Evolutionary conservation across 2,329 filamentous ascomycete genomes (phyloP).

Genomic region (Aureobasidium sp.): DNA sequence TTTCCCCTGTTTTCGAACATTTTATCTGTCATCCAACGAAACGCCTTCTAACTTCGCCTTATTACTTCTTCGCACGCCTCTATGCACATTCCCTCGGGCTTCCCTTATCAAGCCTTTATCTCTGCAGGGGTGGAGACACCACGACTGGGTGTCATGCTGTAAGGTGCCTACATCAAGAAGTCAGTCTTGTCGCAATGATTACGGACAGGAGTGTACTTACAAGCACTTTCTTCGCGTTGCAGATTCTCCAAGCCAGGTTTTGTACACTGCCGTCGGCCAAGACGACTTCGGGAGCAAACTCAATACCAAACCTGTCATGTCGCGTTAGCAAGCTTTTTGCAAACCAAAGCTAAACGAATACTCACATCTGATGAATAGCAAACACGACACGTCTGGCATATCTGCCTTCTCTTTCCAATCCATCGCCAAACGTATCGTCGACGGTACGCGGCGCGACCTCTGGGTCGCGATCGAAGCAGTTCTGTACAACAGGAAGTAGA

Average conservation of each 20-base stretch:
- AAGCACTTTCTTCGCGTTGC: conserved; percentile 90
- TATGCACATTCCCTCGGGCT: not conserved
- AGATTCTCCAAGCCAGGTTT: conserved; percentile 90
- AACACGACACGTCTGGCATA: conserved; percentile 88
- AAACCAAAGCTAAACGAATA: conserved; percentile 3
- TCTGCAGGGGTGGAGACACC: conserved; percentile 28
- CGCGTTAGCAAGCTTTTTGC: too few relatives aligned
- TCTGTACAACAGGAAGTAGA: conserved; percentile 75
- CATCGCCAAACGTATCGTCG: conserved; percentile 75
- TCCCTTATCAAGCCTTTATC: not conserved
- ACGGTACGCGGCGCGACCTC: conserved; percentile 77
- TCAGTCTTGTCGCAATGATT: not conserved
- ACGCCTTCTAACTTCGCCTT: not conserved
- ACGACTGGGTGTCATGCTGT: conserved; percentile 41
- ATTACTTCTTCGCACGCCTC: not conserved
- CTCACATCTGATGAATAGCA: conserved; percentile 84
- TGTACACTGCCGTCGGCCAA: conserved; percentile 83
- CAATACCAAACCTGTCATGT: conserved; percentile 62
- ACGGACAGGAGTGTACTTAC: conserved; percentile 47
- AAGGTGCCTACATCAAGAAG: conserved; percentile 34
- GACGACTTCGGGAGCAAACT: conserved; percentile 89
- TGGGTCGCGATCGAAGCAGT: conserved; percentile 87
- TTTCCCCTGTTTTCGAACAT: not conserved
- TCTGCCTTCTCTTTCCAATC: conserved; percentile 81
- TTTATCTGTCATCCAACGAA: too few relatives aligned